A percentile compares a stretch with the other conserved stretches of the same genome.
Conservation (phyloP, 1,284 basidiomycete species). For the Pseudomicrostroma phylloplanum region DNA sequence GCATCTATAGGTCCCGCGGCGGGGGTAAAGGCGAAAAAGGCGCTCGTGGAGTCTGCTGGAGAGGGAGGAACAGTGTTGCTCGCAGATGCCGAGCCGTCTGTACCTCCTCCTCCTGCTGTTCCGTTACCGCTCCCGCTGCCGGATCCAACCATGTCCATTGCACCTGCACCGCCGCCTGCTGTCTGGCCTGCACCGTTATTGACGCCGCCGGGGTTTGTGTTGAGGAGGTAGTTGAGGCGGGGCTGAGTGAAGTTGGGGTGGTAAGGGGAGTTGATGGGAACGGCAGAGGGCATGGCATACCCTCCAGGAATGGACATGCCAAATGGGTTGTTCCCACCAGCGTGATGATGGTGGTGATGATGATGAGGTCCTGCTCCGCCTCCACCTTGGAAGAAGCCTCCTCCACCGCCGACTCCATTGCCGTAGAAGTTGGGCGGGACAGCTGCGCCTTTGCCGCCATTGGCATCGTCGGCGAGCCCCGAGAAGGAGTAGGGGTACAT, state of each 20-base stretch:
- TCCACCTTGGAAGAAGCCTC: neutral
- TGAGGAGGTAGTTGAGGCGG: slow-evolving; percentile 11
- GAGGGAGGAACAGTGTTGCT: slow-evolving; percentile 16
- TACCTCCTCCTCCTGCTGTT: neutral
- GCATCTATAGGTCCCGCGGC: slow-evolving; percentile 19
- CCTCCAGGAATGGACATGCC: slow-evolving; percentile 34
- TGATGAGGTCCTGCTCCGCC: neutral
- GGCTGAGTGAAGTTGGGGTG: slow-evolving; percentile 9
- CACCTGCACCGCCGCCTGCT: slow-evolving; percentile 3
- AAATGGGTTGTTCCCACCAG: slow-evolving; percentile 28
- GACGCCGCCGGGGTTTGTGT: neutral
- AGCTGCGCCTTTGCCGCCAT: neutral
- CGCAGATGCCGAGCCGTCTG: neutral
- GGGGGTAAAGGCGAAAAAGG: slow-evolving; percentile 32
- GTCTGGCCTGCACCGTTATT: slow-evolving; percentile 9
- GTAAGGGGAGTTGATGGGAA: slow-evolving; percentile 10
- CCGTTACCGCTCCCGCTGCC: neutral
- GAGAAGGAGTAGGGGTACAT: neutral
- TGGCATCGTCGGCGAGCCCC: neutral
- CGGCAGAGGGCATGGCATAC: slow-evolving; percentile 29
- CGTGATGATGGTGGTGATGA: neutral
- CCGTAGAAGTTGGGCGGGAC: neutral
- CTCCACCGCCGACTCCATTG: neutral
- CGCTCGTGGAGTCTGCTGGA: slow-evolving; percentile 30
- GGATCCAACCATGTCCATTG: neutral